A percentile compares a stretch with the other conserved stretches of the same genome.
Conservation (phyloP, 345 rosid species). For the Eucalyptus urophylla region DNA sequence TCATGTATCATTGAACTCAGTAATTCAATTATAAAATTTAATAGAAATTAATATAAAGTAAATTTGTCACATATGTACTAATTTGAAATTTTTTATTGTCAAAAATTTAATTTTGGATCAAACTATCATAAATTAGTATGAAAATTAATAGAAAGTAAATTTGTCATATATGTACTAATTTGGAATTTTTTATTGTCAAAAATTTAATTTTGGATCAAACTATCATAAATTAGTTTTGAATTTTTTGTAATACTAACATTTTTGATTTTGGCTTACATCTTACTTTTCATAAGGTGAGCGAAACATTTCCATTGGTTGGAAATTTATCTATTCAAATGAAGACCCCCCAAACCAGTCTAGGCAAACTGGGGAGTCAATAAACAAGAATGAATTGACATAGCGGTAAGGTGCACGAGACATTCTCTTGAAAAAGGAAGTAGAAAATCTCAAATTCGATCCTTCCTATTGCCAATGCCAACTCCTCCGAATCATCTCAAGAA, state of each 20-base stretch:
- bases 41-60: accelerated
- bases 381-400: neutral
- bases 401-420: neutral
- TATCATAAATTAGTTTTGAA: accelerated
- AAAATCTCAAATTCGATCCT: neutral
- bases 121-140: too few relatives aligned
- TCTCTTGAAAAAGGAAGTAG: neutral
- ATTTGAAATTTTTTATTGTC: accelerated
- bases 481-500: neutral
- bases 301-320: accelerated
- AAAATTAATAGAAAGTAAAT: accelerated
- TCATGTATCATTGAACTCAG: accelerated
- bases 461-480: neutral
- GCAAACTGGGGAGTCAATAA: neutral
- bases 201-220: too few relatives aligned
- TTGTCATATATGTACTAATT: accelerated
- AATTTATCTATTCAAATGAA: neutral
- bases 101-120: too few relatives aligned
- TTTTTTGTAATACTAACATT: too few relatives aligned
- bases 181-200: accelerated
- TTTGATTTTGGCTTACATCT: neutral
- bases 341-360: neutral
- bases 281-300: neutral
- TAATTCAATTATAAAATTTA: accelerated
- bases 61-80: accelerated